A percentile compares a stretch with the other conserved stretches of the same genome.
Conservation (phyloP, 768 basidiomycete species). For the Tricholoma bakamatsutake region DNA sequence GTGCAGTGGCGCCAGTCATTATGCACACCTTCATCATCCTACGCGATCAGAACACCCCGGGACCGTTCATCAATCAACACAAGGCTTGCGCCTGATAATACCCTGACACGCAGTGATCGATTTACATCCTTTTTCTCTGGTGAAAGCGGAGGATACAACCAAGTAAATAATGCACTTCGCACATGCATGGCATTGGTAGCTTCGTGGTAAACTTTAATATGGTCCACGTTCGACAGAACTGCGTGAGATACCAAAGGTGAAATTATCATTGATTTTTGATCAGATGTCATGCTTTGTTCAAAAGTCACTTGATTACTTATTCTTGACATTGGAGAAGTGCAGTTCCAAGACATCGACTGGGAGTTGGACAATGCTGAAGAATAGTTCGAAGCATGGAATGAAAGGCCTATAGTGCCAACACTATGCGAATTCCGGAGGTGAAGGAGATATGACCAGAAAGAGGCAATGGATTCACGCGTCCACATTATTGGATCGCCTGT, state of each 20-base stretch:
- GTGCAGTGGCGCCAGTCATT: too few species aligned
- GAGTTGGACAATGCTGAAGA: constrained; percentile 1
- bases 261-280: background rate
- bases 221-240: constrained; percentile 32
- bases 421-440: constrained; percentile 28
- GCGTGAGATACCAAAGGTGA: constrained; percentile 1
- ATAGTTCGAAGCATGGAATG: constrained; percentile 31
- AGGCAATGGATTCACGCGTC: constrained; percentile 35
- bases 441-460: constrained; percentile 48
- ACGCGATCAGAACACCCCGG: constrained; percentile 39
- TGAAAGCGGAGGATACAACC: constrained; percentile 26
- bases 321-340: background rate
- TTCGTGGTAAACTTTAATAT: constrained; percentile 59
- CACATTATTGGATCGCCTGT: constrained; percentile 33
- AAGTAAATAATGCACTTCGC: constrained; percentile 46
- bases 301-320: background rate
- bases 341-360: background rate
- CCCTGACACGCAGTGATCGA: constrained; percentile 29
- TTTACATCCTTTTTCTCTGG: background rate
- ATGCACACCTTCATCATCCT: background rate
- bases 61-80: constrained; percentile 43
- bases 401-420: constrained; percentile 43
- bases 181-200: constrained; percentile 40
- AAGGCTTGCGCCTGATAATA: constrained; percentile 43
- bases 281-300: background rate